Percentiles rank a stretch among this genome's conserved stretches.
phyloP scores from a whole-genome alignment of 495 filamentous ascomycete species.

The Penicillium roqueforti region DNA sequence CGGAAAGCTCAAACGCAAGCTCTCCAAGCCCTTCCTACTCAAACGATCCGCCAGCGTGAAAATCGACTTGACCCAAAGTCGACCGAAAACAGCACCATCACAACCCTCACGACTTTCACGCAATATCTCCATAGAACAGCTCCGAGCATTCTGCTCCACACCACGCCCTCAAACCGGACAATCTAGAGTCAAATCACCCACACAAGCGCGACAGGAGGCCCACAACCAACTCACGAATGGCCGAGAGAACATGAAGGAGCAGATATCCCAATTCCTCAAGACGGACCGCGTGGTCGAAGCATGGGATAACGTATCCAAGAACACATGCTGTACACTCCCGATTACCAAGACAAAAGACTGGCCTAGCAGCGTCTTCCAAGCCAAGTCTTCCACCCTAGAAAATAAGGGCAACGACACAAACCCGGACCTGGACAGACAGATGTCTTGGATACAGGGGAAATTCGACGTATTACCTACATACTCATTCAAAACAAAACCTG shows the following conservation, averaged over 20 bases:
- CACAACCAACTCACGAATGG: slow-evolving; percentile 12
- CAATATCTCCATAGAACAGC: slow-evolving; percentile 28
- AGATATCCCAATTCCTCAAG: slow-evolving; percentile 38
- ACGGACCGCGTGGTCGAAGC: slow-evolving; percentile 39
- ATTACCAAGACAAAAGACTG: slow-evolving; percentile 27
- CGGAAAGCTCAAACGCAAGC: slow-evolving; percentile 21
- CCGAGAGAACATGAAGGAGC: slow-evolving; percentile 34
- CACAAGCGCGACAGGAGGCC: slow-evolving; percentile 9
- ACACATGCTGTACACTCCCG: slow-evolving; percentile 10
- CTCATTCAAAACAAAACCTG: slow-evolving; percentile 31
- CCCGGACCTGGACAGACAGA: slow-evolving; percentile 22
- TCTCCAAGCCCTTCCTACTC: slow-evolving; percentile 30
- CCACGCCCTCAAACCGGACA: slow-evolving; percentile 20
- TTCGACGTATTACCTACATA: slow-evolving; percentile 34
- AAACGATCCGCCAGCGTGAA: slow-evolving; percentile 25
- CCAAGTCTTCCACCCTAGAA: slow-evolving; percentile 20
- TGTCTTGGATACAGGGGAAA: slow-evolving; percentile 34
- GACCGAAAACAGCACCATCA: slow-evolving; percentile 31
- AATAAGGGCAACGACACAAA: slow-evolving; percentile 6
- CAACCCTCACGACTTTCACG: slow-evolving; percentile 23
- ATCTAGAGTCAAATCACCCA: slow-evolving; percentile 9
- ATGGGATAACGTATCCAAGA: slow-evolving; percentile 32
- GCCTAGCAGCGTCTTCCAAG: slow-evolving; percentile 35
- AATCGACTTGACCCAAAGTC: slow-evolving; percentile 4
- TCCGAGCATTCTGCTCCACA: slow-evolving; percentile 21